Percentiles rank a stretch among this genome's conserved stretches.
These are phyloP conservation scores for Brasenia schreberi DNA, from an alignment of 164 flowering plant species.

Conservation along the genomic window DNA sequence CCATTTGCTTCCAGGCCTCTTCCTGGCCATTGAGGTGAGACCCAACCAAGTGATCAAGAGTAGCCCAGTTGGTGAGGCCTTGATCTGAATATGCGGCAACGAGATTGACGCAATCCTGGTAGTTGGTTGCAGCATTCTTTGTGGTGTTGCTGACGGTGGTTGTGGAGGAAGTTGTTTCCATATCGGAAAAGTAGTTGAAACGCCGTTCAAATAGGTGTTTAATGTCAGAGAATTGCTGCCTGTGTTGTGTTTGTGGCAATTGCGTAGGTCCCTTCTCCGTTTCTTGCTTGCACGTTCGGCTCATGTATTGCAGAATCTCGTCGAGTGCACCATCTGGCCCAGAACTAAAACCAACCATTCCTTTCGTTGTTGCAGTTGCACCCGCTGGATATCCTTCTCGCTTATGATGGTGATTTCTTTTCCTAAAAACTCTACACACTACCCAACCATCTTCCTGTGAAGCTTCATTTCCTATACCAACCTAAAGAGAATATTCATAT, in stretches of 20 bases:
- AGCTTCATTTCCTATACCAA: not conserved
- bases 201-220: not conserved
- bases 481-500: not conserved
- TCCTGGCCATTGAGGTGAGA: constrained; percentile 43
- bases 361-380: not conserved
- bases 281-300: constrained; percentile 16
- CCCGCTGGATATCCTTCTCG: constrained; percentile 31
- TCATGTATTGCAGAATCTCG: constrained; percentile 39
- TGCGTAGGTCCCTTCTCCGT: constrained; percentile 32
- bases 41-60: constrained; percentile 49
- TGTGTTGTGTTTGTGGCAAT: not conserved
- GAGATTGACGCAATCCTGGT: not conserved
- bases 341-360: constrained; percentile 15
- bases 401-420: constrained; percentile 48
- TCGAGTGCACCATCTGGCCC: constrained; percentile 45
- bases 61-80: constrained; percentile 34
- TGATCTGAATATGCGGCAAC: not conserved
- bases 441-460: constrained; percentile 92
- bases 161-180: not conserved
- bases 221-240: not conserved
- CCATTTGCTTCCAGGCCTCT: constrained; percentile 21
- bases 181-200: not conserved
- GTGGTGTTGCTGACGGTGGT: not conserved
- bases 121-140: not conserved
- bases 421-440: constrained; percentile 83